A percentile compares a stretch with the other conserved stretches of the same genome.
phyloP scores from a whole-genome alignment of 1,139 yeast genomes.

The Magnusiomyces sp. region DNA sequence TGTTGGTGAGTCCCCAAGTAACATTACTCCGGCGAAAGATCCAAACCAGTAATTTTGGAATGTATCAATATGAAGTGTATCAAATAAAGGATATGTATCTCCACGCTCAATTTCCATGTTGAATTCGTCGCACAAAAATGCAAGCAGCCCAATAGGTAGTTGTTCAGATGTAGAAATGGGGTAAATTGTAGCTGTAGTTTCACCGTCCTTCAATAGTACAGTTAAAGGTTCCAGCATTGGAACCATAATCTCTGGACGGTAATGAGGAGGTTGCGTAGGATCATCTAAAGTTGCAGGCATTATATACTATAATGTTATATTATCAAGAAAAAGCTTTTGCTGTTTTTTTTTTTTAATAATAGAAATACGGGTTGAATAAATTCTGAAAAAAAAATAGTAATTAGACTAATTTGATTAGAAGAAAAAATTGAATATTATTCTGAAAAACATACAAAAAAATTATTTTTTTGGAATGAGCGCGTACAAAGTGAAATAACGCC shows the following conservation, averaged over 20 bases:
- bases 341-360: too few relatives aligned
- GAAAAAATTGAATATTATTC: too few relatives aligned
- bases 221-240: constrained; percentile 41
- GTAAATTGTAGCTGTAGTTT: constrained; percentile 84
- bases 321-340: too few relatives aligned
- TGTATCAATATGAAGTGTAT: constrained; percentile 60
- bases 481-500: too few relatives aligned
- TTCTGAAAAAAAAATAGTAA: too few relatives aligned
- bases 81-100: constrained; percentile 78
- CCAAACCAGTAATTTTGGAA: constrained; percentile 84
- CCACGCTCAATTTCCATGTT: constrained; percentile 90
- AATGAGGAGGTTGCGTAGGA: constrained; percentile 37
- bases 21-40: constrained; percentile 74
- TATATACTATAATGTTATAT: background rate
- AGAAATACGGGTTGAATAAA: too few relatives aligned
- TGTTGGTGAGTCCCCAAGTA: constrained; percentile 43
- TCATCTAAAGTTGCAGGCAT: constrained; percentile 38
- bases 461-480: too few relatives aligned
- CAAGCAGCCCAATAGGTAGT: constrained; percentile 69
- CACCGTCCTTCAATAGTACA: constrained; percentile 75
- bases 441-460: too few relatives aligned
- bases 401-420: too few relatives aligned
- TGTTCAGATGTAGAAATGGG: constrained; percentile 60
- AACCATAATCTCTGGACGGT: constrained; percentile 33
- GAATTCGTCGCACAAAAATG: constrained; percentile 82